These are phyloP conservation scores for Lachnellula arida DNA, from an alignment of 2,329 filamentous ascomycete species.

Conservation along the genomic window DNA sequence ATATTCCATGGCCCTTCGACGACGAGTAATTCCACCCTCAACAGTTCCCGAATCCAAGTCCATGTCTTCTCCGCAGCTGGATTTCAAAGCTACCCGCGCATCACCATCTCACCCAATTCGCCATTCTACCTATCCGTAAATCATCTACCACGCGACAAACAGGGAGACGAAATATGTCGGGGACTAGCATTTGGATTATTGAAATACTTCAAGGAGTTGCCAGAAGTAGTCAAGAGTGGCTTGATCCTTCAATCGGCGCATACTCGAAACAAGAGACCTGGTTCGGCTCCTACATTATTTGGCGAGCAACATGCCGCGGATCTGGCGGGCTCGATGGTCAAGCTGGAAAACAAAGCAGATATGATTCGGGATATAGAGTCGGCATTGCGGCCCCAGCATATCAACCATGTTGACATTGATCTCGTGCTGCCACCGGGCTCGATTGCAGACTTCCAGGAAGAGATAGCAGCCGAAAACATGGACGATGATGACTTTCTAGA, in stretches of 20 bases:
- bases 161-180: slow-evolving; percentile 89
- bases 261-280: slow-evolving; percentile 49
- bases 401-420: slow-evolving; percentile 84
- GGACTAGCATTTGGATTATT: slow-evolving; percentile 87
- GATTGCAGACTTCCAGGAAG: slow-evolving; percentile 58
- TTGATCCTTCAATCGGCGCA: slow-evolving; percentile 49
- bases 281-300: slow-evolving; percentile 63
- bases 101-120: slow-evolving; percentile 90
- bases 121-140: slow-evolving; percentile 87
- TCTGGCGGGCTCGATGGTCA: slow-evolving; percentile 77
- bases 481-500: slow-evolving; percentile 64
- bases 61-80: slow-evolving; percentile 89
- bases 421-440: slow-evolving; percentile 76
- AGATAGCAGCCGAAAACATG: slow-evolving; percentile 54
- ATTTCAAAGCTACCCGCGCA: slow-evolving; percentile 81
- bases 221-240: slow-evolving; percentile 67
- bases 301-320: slow-evolving; percentile 90
- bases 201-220: slow-evolving; percentile 90
- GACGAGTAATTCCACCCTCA: slow-evolving; percentile 78
- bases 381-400: slow-evolving; percentile 73
- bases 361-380: slow-evolving; percentile 69
- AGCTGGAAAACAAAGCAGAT: slow-evolving; percentile 70
- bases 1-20: slow-evolving; percentile 91
- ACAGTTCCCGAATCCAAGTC: slow-evolving; percentile 89
- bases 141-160: slow-evolving; percentile 85